Percentiles rank a stretch among this genome's conserved stretches.
Evolutionary conservation across 495 filamentous ascomycete genomes (phyloP).

Genomic region (Lichina pygmaea): DNA sequence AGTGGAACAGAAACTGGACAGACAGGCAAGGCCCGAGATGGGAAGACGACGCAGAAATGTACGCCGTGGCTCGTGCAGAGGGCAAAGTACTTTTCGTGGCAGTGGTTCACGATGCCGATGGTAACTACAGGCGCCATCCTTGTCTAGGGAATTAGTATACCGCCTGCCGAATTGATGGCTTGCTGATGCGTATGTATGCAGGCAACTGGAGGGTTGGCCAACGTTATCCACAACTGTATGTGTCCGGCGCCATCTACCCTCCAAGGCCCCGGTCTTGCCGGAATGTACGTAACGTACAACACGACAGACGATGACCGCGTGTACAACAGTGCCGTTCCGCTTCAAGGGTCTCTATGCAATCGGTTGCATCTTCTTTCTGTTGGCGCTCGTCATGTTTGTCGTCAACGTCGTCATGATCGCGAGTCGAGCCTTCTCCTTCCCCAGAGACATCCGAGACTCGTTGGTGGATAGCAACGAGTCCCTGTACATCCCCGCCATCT

Average conservation of each 20-base stretch:
- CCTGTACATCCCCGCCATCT: slow-evolving; percentile 47
- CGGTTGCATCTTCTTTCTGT: slow-evolving; percentile 45
- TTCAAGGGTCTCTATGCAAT: slow-evolving; percentile 43
- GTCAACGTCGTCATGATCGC: slow-evolving; percentile 39
- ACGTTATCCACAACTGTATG: slow-evolving; percentile 43
- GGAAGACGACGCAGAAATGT: too few species aligned
- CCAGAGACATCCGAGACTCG: slow-evolving; percentile 42
- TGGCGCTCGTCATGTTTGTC: slow-evolving; percentile 49
- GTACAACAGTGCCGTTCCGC: slow-evolving; percentile 31
- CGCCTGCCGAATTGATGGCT: neutral
- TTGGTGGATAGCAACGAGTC: slow-evolving; percentile 58
- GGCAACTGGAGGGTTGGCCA: slow-evolving; percentile 67
- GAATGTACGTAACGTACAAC: too few species aligned
- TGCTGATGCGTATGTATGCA: neutral
- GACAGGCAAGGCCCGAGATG: too few species aligned
- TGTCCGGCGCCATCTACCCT: neutral
- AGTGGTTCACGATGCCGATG: slow-evolving; percentile 39
- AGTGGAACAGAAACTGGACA: too few species aligned
- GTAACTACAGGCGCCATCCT: neutral
- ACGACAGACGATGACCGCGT: too few species aligned
- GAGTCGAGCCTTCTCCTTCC: slow-evolving; percentile 40
- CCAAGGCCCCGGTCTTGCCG: too few species aligned
- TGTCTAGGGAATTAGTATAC: neutral
- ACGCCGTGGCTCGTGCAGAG: too few species aligned
- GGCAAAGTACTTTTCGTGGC: slow-evolving; percentile 25